These are phyloP conservation scores for Fusarium metavorans DNA, from an alignment of 2,329 filamentous ascomycete genomes.

Conservation along the genomic window DNA sequence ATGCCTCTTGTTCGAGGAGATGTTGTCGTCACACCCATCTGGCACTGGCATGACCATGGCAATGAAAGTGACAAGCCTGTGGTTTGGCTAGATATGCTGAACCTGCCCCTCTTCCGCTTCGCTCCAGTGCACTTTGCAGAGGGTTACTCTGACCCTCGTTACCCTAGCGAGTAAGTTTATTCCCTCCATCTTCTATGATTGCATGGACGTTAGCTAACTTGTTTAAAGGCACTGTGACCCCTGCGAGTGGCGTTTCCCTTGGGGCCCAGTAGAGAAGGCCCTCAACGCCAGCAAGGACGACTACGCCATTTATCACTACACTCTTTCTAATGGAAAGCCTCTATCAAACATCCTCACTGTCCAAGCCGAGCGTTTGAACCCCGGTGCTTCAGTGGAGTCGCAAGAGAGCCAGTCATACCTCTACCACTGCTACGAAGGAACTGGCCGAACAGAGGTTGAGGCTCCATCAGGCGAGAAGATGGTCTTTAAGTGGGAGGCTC, in stretches of 20 bases:
- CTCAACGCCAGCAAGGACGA: constrained; percentile 50
- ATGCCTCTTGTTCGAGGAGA: constrained; percentile 65
- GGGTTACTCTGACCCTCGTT: constrained; percentile 59
- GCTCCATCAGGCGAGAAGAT: constrained; percentile 46
- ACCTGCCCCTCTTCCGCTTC: constrained; percentile 64
- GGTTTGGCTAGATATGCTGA: constrained; percentile 69
- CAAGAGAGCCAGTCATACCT: constrained; percentile 63
- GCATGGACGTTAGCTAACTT: background rate
- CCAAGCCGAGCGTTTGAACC: constrained; percentile 60
- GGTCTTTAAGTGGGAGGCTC: constrained; percentile 56
- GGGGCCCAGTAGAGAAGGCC: constrained; percentile 54
- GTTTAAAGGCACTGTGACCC: constrained; percentile 48
- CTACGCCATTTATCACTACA: constrained; percentile 53
- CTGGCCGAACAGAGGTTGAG: constrained; percentile 57
- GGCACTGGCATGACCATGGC: constrained; percentile 72
- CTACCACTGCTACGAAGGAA: constrained; percentile 65
- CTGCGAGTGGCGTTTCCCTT: constrained; percentile 57
- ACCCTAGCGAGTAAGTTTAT: constrained; percentile 57
- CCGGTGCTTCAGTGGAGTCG: constrained; percentile 48
- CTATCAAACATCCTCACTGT: constrained; percentile 61
- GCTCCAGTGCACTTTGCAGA: constrained; percentile 67
- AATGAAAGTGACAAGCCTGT: constrained; percentile 66
- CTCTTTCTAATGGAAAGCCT: constrained; percentile 42
- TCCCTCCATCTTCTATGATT: too few species aligned
- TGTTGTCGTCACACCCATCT: constrained; percentile 68